Evolutionary conservation across 164 flowering plant genomes (phyloP).

Genomic region (Macadamia integrifolia): DNA sequence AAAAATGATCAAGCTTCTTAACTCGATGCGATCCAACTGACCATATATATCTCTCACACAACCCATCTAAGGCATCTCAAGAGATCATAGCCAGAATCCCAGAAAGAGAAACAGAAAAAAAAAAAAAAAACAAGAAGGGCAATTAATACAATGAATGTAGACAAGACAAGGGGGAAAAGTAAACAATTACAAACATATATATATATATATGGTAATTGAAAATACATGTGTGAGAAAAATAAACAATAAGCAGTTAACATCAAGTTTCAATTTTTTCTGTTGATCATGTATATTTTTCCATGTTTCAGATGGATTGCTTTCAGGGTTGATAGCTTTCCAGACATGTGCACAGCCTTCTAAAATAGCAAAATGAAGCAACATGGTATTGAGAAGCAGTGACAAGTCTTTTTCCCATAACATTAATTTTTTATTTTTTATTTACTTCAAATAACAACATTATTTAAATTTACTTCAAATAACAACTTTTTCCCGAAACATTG

Average conservation of each 20-base stretch:
- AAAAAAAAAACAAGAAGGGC: neutral
- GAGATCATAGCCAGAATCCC: conserved; percentile 17
- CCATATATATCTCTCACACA: conserved; percentile 9
- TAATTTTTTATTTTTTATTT: too few species aligned
- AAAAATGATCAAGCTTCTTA: conserved; percentile 13
- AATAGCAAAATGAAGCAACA: neutral
- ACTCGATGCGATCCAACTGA: conserved; percentile 17
- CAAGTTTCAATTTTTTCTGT: neutral
- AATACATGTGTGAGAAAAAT: neutral
- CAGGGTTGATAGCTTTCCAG: neutral
- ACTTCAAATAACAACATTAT: too few species aligned
- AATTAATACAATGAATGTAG: conserved; percentile 12
- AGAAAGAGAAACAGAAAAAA: conserved; percentile 12
- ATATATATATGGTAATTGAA: too few species aligned
- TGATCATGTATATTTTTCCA: neutral
- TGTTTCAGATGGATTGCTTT: neutral
- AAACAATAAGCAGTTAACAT: neutral
- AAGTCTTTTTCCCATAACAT: too few species aligned
- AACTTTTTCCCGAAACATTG: too few species aligned
- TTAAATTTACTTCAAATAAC: too few species aligned
- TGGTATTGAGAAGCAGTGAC: too few species aligned
- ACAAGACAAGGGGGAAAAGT: neutral
- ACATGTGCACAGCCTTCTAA: neutral
- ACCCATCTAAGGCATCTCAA: conserved; percentile 22
- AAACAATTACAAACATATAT: conserved; percentile 2